Conservation (phyloP, 371 early-diverging fungal species). For the Mucor indicus region DNA sequence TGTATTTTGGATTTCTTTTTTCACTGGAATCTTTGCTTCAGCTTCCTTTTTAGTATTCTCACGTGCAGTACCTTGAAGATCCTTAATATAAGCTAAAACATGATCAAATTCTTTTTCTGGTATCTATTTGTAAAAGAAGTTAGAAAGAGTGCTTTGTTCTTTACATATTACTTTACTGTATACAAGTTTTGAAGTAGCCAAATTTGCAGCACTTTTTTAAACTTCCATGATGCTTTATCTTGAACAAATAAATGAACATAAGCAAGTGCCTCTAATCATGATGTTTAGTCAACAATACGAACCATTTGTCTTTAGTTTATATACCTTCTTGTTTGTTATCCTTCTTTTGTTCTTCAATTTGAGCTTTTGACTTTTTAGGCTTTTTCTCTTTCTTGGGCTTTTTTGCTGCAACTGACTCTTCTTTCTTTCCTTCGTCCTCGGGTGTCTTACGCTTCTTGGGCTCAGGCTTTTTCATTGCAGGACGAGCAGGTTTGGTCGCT, state of each 20-base stretch:
- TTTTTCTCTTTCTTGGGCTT: conserved; percentile 16
- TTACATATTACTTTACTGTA: conserved; percentile 15
- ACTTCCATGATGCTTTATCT: conserved; percentile 52
- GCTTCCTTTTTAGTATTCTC: conserved; percentile 21
- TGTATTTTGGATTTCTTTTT: conserved; percentile 9
- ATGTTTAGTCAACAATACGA: neutral
- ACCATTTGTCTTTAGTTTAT: too few species aligned
- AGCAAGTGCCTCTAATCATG: conserved; percentile 19
- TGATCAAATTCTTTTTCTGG: conserved; percentile 21
- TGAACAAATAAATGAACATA: conserved; percentile 30
- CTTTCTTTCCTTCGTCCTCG: neutral
- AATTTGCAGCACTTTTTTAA: conserved; percentile 59
- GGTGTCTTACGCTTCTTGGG: conserved; percentile 11
- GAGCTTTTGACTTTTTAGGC: conserved; percentile 11
- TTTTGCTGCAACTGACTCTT: conserved; percentile 1
- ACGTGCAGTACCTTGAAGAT: conserved; percentile 27
- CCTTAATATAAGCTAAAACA: conserved; percentile 22
- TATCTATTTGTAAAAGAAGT: too few species aligned
- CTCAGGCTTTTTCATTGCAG: conserved; percentile 15
- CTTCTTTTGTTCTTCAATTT: conserved; percentile 15
- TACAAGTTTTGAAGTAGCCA: conserved; percentile 62
- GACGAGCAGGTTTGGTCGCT: conserved; percentile 8
- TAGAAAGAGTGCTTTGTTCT: too few species aligned
- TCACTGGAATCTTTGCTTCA: conserved; percentile 17
- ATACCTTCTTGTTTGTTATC: conserved; percentile 19